Evolutionary conservation across 1,284 basidiomycete species (phyloP).

Genomic region (Melampsora larici-populina): DNA sequence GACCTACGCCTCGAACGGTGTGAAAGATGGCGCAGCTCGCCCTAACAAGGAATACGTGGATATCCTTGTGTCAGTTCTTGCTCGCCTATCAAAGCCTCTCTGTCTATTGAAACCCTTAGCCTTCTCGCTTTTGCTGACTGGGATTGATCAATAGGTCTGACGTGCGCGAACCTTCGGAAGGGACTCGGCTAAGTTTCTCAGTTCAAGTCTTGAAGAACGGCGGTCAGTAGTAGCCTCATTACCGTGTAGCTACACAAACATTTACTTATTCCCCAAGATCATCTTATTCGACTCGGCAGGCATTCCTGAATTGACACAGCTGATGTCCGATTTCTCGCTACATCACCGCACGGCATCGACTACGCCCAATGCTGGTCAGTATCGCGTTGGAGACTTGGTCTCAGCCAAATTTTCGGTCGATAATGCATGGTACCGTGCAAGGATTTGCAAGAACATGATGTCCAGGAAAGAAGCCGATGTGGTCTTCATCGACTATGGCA

Average conservation of each 20-base stretch:
- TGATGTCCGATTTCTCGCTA: conserved; percentile 87
- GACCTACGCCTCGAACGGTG: conserved; percentile 42
- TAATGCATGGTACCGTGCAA: conserved; percentile 89
- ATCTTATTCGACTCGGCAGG: conserved; percentile 53
- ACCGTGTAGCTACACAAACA: not conserved
- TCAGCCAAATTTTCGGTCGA: conserved; percentile 78
- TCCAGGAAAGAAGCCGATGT: conserved; percentile 81
- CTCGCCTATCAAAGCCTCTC: conserved; percentile 31
- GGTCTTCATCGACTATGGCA: conserved; percentile 50
- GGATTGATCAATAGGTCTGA: conserved; percentile 83
- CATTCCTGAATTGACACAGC: conserved; percentile 68
- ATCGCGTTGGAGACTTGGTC: conserved; percentile 71
- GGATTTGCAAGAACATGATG: conserved; percentile 68
- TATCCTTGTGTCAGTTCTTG: conserved; percentile 63
- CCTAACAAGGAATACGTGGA: conserved; percentile 81
- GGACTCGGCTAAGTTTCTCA: conserved; percentile 77
- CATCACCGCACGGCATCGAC: conserved; percentile 70
- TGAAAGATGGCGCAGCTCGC: conserved; percentile 12
- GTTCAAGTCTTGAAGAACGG: conserved; percentile 86
- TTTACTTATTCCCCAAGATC: conserved; percentile 61
- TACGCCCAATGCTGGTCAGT: conserved; percentile 66
- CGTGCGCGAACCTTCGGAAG: conserved; percentile 64
- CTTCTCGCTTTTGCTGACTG: conserved; percentile 60
- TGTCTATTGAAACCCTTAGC: no score
- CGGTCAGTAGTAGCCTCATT: conserved; percentile 58